A percentile compares a stretch with the other conserved stretches of the same genome.
phyloP scores from a whole-genome alignment of 257 asterid species.

The Eucommia ulmoides region DNA sequence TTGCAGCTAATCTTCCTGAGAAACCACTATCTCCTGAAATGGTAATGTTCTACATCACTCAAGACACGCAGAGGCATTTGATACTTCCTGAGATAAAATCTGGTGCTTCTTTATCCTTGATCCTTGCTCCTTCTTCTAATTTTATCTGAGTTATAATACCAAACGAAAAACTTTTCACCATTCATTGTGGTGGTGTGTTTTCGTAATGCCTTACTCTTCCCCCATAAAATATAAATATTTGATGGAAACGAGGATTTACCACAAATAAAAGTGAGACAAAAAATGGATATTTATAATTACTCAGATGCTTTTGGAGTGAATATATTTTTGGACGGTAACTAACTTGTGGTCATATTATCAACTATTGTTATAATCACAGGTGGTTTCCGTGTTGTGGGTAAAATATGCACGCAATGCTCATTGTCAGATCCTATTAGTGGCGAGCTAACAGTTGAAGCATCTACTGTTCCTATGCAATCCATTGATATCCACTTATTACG shows the following conservation, averaged over 20 bases:
- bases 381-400: conserved; percentile 68
- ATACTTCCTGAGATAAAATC: conserved; percentile 67
- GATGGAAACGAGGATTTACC: neutral
- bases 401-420: conserved; percentile 65
- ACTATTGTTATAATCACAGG: too few relatives aligned
- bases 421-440: conserved; percentile 59
- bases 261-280: too few relatives aligned
- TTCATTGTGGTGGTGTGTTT: too few relatives aligned
- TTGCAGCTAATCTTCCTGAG: conserved; percentile 48
- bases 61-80: conserved; percentile 76
- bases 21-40: conserved; percentile 63
- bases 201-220: neutral
- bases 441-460: conserved; percentile 70
- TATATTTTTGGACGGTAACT: too few relatives aligned
- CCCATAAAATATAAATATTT: neutral
- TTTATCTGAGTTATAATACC: neutral
- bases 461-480: conserved; percentile 56
- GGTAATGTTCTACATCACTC: conserved; percentile 65
- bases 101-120: conserved; percentile 28
- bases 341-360: too few relatives aligned
- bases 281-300: too few relatives aligned
- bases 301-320: too few relatives aligned
- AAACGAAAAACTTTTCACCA: too few relatives aligned
- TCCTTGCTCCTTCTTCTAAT: neutral
- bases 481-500: conserved; percentile 69